Conservation (phyloP, 331 rosid species). For the Saraca asoca region DNA sequence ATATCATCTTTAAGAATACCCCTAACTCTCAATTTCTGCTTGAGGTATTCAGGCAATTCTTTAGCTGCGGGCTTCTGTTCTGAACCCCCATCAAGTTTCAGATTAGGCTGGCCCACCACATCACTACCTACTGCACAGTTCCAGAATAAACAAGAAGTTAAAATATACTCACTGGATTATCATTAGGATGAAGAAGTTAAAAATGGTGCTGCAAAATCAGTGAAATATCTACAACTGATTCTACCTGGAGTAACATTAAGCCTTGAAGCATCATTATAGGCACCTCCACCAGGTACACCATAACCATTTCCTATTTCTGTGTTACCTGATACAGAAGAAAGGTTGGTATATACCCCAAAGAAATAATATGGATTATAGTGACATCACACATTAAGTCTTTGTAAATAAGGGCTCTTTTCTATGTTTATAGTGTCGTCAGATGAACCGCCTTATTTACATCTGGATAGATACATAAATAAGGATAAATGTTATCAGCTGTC, state of each 20-base stretch:
- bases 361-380: constrained; percentile 7
- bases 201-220: constrained; percentile 21
- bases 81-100: constrained; percentile 40
- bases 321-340: constrained; percentile 59
- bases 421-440: neutral
- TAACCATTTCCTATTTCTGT: constrained; percentile 95
- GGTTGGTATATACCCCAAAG: constrained; percentile 19
- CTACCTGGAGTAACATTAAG: constrained; percentile 49
- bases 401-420: too few species aligned
- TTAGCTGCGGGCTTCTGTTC: constrained; percentile 51
- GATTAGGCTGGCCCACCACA: constrained; percentile 37
- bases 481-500: neutral
- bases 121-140: constrained; percentile 48
- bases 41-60: constrained; percentile 84
- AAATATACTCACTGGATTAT: constrained; percentile 23
- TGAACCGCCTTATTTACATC: neutral
- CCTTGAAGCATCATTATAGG: constrained; percentile 56
- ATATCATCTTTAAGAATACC: constrained; percentile 75
- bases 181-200: constrained; percentile 24
- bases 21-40: constrained; percentile 84
- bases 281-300: constrained; percentile 98
- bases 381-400: too few species aligned
- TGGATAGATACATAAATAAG: neutral
- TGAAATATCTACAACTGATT: constrained; percentile 26
- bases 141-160: constrained; percentile 41